Base-by-base conservation (phyloP, 179 eudicot genomes). In the Silene coronaria region DNA sequence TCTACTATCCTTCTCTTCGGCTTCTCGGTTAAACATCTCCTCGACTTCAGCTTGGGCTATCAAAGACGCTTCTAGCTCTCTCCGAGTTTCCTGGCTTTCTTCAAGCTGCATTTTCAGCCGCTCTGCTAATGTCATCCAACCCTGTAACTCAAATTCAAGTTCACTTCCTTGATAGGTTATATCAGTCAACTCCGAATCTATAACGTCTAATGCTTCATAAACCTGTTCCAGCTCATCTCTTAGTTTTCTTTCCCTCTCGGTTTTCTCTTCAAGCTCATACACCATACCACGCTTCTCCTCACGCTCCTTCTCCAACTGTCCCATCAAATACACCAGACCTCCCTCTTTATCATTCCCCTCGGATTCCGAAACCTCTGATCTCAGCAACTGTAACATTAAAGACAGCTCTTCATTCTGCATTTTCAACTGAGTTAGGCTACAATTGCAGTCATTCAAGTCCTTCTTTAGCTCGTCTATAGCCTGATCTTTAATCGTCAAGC, bases 371-470 rank as follows among this genome's bases (percentile, higher is more conserved):
- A 81, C 51, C 70, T 85, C 89, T n/a, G 89, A 83, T 79, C 74
- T 82, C 80, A 86, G 65, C 60, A 87, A 81, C 75, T 89, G 79
- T 51, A 87, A 61, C 82, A 86, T 85, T 32, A 88, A 42, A 19
- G 96, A 87, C 70, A 85, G 74, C 70, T 93, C 98, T 74, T 88
- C 89, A 77, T 89, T 91, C 81, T 91, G 89, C 83, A 82, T 28
- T 85, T 82, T 89, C 66, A 93, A 48, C 48, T 85, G 85, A 13
- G 85, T 74, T 45, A 82, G 74, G 61, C 77, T 73, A 58, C 87
- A 83, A 78, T 80, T 76, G 57, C 86, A 87, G 72, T 77, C 82
- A 48, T 90, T 85, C 19, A 86, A 61, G 59, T 88, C 90, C 68
- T 46, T 71, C 65, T 66, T 85, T 5, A 94, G 89, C 67, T 88